Percentiles rank a stretch among this genome's conserved stretches.
Evolutionary conservation across 2,329 filamentous ascomycete genomes (phyloP).

Genomic region (Curvularia verruculosa): DNA sequence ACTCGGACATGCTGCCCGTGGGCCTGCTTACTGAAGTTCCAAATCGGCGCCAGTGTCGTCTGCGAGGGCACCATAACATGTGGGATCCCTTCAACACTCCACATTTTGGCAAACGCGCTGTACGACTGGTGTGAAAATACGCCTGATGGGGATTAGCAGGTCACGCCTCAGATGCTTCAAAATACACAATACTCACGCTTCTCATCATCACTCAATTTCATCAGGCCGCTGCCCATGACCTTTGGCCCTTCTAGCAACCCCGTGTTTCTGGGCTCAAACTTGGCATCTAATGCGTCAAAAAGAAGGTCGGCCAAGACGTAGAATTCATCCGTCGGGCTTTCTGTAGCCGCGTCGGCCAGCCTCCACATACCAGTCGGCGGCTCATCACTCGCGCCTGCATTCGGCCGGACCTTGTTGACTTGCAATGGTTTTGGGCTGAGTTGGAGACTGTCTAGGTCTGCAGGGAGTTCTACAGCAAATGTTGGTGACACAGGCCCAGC

Average conservation of each 20-base stretch:
- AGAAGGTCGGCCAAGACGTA: slow-evolving; percentile 45
- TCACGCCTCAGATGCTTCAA: neutral
- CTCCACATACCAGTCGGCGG: slow-evolving; percentile 45
- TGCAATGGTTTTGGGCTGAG: slow-evolving; percentile 27
- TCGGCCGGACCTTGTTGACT: slow-evolving; percentile 24
- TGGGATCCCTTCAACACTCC: slow-evolving; percentile 42
- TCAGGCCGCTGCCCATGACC: slow-evolving; percentile 38
- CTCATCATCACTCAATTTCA: slow-evolving; percentile 36
- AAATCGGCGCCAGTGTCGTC: slow-evolving; percentile 33
- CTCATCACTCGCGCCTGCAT: slow-evolving; percentile 35
- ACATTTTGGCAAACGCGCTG: slow-evolving; percentile 41
- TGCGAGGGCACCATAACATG: slow-evolving; percentile 45
- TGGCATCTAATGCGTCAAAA: slow-evolving; percentile 43
- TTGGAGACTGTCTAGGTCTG: slow-evolving; percentile 38
- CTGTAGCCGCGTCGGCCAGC: slow-evolving; percentile 40
- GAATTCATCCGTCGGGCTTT: slow-evolving; percentile 45
- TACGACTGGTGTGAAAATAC: slow-evolving; percentile 39
- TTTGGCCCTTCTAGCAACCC: slow-evolving; percentile 45
- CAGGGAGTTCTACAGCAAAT: slow-evolving; percentile 46
- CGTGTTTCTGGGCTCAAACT: slow-evolving; percentile 44
- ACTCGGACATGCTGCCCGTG: slow-evolving; percentile 23
- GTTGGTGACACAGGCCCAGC: slow-evolving; percentile 24
- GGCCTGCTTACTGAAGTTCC: slow-evolving; percentile 38
- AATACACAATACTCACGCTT: slow-evolving; percentile 27
- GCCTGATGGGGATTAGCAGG: slow-evolving; percentile 20